Evolutionary conservation across 441 rosid genomes (phyloP).

Genomic region (Melastoma candidum): DNA sequence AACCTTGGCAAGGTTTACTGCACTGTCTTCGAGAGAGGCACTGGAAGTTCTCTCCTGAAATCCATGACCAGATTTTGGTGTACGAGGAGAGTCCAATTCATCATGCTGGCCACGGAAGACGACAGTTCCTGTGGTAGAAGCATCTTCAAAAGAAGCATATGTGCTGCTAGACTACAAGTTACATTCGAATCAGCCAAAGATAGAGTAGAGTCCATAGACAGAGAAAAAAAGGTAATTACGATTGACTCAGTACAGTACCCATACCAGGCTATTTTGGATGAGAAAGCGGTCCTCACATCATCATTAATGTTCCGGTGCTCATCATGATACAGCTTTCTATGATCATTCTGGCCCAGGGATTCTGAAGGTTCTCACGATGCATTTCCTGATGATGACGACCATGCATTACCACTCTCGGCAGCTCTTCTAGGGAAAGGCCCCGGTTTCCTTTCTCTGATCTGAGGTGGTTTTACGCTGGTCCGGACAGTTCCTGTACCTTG

Average conservation of each 20-base stretch:
- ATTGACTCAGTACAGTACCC: conserved; percentile 6
- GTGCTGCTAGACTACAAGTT: conserved; percentile 64
- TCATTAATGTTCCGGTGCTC: conserved; percentile 31
- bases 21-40: conserved; percentile 84
- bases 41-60: conserved; percentile 75
- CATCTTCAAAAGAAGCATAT: conserved; percentile 66
- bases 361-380: conserved; percentile 40
- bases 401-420: conserved; percentile 38
- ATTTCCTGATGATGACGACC: conserved; percentile 40
- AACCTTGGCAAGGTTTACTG: conserved; percentile 87
- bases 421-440: conserved; percentile 48
- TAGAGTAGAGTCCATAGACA: background rate
- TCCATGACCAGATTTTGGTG: conserved; percentile 85
- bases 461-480: conserved; percentile 69
- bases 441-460: conserved; percentile 71
- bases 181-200: conserved; percentile 31
- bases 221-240: conserved; percentile 1
- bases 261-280: conserved; percentile 44
- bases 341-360: conserved; percentile 29
- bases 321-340: conserved; percentile 42
- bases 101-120: conserved; percentile 77
- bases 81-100: conserved; percentile 74
- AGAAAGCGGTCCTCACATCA: conserved; percentile 48
- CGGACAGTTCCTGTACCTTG: conserved; percentile 62
- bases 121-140: conserved; percentile 92